These are phyloP conservation scores for Ophiosphaerella narmari DNA, from an alignment of 2,329 filamentous ascomycete genomes.

Conservation along the genomic window DNA sequence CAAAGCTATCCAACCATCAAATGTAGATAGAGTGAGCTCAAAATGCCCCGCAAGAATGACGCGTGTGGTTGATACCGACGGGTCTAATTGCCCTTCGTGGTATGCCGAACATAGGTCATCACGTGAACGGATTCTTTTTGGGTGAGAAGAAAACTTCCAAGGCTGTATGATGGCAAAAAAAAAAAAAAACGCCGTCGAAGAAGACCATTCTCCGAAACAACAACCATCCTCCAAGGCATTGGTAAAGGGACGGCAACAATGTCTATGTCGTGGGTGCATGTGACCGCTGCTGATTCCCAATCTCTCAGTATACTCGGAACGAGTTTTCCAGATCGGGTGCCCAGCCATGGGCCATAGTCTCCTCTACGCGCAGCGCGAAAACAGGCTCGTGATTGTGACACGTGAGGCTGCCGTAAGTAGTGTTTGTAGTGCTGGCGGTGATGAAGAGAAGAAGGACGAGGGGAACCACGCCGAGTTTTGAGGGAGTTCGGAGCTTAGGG, in stretches of 20 bases:
- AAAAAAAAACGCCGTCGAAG: no score
- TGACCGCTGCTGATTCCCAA: constrained; percentile 77
- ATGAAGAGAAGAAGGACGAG: constrained; percentile 51
- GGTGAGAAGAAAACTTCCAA: no score
- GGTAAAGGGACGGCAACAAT: background rate
- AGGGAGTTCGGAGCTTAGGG: constrained; percentile 21
- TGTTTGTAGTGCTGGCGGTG: constrained; percentile 62
- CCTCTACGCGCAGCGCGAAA: constrained; percentile 72
- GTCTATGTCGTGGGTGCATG: constrained; percentile 42
- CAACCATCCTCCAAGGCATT: background rate
- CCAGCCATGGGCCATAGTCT: constrained; percentile 68
- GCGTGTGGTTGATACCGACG: no score
- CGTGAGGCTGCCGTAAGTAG: constrained; percentile 64
- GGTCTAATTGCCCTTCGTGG: no score
- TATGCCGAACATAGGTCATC: no score
- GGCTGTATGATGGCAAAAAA: no score
- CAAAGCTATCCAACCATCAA: no score
- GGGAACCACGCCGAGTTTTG: constrained; percentile 41
- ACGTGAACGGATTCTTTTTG: no score
- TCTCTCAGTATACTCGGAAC: constrained; percentile 66
- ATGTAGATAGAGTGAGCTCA: no score
- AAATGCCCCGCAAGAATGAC: no score
- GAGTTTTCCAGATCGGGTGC: constrained; percentile 70
- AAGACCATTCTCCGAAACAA: no score
- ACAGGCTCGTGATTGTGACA: constrained; percentile 59